phyloP scores from a whole-genome alignment of 495 filamentous ascomycete genomes.

The Aspergillus funiculosus region DNA sequence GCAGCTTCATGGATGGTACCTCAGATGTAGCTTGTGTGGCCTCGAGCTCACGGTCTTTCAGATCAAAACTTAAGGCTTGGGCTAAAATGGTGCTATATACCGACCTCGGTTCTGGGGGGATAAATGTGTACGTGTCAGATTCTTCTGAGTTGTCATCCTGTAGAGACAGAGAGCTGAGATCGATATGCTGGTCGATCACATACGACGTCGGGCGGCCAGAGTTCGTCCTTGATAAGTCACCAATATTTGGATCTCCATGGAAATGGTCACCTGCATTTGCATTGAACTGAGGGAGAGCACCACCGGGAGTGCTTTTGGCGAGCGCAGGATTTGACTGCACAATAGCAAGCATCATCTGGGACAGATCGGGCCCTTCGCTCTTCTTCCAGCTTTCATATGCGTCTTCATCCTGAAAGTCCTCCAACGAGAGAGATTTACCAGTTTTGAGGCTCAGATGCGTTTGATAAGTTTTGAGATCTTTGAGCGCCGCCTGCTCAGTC shows the following conservation, averaged over 20 bases:
- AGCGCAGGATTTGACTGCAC: constrained; percentile 82
- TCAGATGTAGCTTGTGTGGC: constrained; percentile 48
- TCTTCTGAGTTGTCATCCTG: constrained; percentile 47
- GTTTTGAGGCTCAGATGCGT: constrained; percentile 76
- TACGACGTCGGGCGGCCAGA: constrained; percentile 52
- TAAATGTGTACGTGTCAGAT: constrained; percentile 71
- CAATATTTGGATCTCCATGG: constrained; percentile 46
- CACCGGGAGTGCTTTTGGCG: constrained; percentile 57
- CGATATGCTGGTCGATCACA: constrained; percentile 70
- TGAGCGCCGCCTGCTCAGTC: constrained; percentile 86
- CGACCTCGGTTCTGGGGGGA: constrained; percentile 75
- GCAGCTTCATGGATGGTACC: constrained; percentile 51
- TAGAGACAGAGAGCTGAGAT: constrained; percentile 65
- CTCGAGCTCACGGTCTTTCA: constrained; percentile 52
- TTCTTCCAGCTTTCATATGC: constrained; percentile 88
- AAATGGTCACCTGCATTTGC: constrained; percentile 30
- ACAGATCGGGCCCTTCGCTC: constrained; percentile 71
- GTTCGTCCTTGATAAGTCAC: constrained; percentile 53
- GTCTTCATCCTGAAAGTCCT: constrained; percentile 89
- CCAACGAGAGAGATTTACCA: constrained; percentile 65
- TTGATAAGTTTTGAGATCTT: constrained; percentile 90
- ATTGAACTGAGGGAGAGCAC: constrained; percentile 48
- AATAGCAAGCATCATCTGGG: constrained; percentile 88
- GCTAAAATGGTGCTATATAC: constrained; percentile 74
- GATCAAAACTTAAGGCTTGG: constrained; percentile 65